Base-by-base conservation (phyloP, 179 eudicot species). In the Sideroxylon spinosum region DNA sequence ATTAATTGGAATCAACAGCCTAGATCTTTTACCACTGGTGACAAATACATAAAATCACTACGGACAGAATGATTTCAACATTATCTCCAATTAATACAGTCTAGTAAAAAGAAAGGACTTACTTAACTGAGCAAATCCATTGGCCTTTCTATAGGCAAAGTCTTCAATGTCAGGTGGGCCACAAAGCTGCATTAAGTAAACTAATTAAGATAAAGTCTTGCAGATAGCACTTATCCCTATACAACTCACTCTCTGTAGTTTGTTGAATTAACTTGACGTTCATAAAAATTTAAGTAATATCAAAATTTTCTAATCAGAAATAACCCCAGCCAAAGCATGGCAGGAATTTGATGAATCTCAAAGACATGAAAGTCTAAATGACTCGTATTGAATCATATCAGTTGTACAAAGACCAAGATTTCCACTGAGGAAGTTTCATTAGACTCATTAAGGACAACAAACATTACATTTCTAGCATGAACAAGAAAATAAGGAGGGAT, bases 111-210 rank as follows among this genome's bases (percentile, higher is more conserved):
- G 17, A 56, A 80, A 71, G 49, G 53, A 83, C 91, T 84, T 81
- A 82, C 90, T 83, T 80, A 64, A 68, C 63, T 32, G 79, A 69
- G 89, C 78, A 76, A 74, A 49, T 65, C 65, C 67, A 49, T 79
- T 79, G 61, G 79, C 62, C 72, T 86, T 95, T 59, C 84, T 84
- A 80, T 83, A 93, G 66, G 88, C 80, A 67, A 91, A 91, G 83
- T 95, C 98, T 86, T 95, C 98, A 81, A 95, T 95, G 78, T 95
- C 97, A 79, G 93, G 97, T 53, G 86, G 79, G 55, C 84, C 78
- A 74, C 79, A 76, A 73, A 70, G 75, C 95, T 92, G 89, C 88
- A 82, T 71, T 78, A 65, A 37, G 68, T 22, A 65, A 76, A 68
- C 57, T 65, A 52, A 68, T 79, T 73, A 56, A 59, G 26, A 53